Conservation (phyloP, 495 filamentous ascomycete genomes). For the Viridothelium virens region DNA sequence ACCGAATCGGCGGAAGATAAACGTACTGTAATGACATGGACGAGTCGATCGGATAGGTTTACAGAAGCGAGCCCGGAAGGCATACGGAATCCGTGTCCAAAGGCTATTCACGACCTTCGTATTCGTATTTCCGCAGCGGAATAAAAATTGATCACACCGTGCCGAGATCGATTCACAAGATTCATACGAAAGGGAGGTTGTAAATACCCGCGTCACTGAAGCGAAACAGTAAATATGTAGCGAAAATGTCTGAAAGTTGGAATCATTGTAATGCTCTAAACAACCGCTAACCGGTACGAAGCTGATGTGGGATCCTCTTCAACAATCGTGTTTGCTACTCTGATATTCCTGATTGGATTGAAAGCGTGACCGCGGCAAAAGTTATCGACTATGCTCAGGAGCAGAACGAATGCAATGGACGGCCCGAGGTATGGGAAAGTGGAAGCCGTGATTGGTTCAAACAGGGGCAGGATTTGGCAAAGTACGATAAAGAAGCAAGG, state of each 20-base stretch:
- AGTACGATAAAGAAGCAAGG: neutral
- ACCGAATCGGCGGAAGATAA: neutral
- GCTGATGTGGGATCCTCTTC: neutral
- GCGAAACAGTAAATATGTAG: too few relatives aligned
- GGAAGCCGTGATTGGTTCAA: neutral
- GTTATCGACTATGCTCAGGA: neutral
- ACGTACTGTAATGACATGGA: neutral
- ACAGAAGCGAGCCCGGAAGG: neutral
- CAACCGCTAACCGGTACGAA: neutral
- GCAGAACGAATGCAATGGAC: neutral
- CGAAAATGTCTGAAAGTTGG: too few relatives aligned
- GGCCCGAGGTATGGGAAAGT: slow-evolving; percentile 1
- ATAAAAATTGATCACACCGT: neutral
- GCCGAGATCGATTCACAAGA: too few relatives aligned
- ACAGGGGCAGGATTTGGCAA: neutral
- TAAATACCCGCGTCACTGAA: too few relatives aligned
- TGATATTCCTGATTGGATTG: neutral
- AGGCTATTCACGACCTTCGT: neutral
- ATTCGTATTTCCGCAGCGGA: neutral
- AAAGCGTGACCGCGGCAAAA: neutral
- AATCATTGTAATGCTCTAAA: neutral
- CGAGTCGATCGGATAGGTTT: neutral
- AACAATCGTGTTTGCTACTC: neutral
- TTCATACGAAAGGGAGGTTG: too few relatives aligned
- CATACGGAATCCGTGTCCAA: neutral